Conservation (phyloP, 2,329 filamentous ascomycete species). For the Aspergillus candidus region DNA sequence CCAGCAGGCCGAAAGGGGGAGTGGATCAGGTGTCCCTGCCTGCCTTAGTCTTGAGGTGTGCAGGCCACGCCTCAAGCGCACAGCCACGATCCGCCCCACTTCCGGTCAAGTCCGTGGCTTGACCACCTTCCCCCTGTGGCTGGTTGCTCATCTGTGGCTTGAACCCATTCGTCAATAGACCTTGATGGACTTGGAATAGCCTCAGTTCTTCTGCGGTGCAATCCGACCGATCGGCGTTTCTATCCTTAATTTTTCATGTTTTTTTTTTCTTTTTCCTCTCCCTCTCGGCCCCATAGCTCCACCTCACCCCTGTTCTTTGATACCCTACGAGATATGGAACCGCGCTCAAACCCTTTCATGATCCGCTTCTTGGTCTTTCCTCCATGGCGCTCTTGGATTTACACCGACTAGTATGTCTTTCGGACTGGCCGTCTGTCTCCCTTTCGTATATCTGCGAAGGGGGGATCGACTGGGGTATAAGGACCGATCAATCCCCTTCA, state of each 20-base stretch:
- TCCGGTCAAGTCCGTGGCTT: constrained; percentile 5
- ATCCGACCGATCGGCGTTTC: too few relatives aligned
- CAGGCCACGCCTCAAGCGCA: constrained; percentile 13
- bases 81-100: constrained; percentile 1
- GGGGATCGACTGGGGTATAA: too few relatives aligned
- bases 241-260: too few relatives aligned
- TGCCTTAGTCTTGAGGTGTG: constrained; percentile 2
- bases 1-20: constrained; percentile 5
- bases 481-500: too few relatives aligned
- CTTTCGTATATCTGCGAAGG: too few relatives aligned
- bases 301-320: too few relatives aligned
- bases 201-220: constrained; percentile 3
- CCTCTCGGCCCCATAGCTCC: too few relatives aligned
- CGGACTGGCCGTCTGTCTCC: too few relatives aligned
- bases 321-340: background rate
- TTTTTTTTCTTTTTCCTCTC: too few relatives aligned
- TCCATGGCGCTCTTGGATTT: too few relatives aligned
- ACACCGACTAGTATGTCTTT: too few relatives aligned
- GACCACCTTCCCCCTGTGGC: constrained; percentile 10
- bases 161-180: constrained; percentile 10
- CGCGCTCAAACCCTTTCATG: too few relatives aligned
- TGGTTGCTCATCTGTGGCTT: constrained; percentile 13
- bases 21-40: background rate
- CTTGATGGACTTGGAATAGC: constrained; percentile 7
- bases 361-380: background rate